These are phyloP conservation scores for Hexamita inflata DNA, from an alignment of 208 protist species.

Conservation along the genomic window DNA sequence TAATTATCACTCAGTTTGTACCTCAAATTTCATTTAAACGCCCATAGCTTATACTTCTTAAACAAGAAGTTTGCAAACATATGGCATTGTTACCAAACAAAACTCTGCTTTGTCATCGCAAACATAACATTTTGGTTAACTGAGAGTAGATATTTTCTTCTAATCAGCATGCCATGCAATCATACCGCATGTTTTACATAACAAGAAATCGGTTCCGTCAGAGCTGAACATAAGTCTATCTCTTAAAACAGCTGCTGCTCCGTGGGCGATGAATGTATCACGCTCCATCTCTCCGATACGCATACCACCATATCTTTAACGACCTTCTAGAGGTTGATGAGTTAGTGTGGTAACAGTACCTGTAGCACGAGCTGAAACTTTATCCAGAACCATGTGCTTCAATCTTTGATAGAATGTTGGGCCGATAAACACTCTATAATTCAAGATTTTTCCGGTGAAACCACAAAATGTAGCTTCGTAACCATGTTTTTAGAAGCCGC, in stretches of 20 bases:
- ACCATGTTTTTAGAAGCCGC: conserved; percentile 29
- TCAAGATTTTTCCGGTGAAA: conserved; percentile 62
- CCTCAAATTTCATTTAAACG: too few species aligned
- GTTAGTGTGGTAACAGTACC: conserved; percentile 77
- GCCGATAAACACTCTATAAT: conserved; percentile 95
- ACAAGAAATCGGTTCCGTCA: conserved; percentile 52
- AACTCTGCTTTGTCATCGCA: too few species aligned
- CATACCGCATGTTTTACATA: conserved; percentile 26
- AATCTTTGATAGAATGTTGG: conserved; percentile 99
- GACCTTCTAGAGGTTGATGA: conserved; percentile 91
- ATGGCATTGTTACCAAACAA: too few species aligned
- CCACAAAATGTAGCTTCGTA: conserved; percentile 42
- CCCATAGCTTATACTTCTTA: too few species aligned
- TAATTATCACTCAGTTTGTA: too few species aligned
- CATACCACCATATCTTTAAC: conserved; percentile 87
- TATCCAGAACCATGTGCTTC: conserved; percentile 99
- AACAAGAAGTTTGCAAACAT: too few species aligned
- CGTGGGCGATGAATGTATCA: conserved; percentile 92
- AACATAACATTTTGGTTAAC: not conserved
- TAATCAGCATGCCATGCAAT: not conserved
- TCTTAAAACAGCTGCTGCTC: conserved; percentile 74
- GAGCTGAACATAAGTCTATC: conserved; percentile 88
- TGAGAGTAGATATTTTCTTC: not conserved
- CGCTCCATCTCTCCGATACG: conserved; percentile 99
- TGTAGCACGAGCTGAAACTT: conserved; percentile 87